Percentiles rank a stretch among this genome's conserved stretches.
Evolutionary conservation across 2,329 filamentous ascomycete species (phyloP).

Genomic region (Atkinsonella hypoxylon): DNA sequence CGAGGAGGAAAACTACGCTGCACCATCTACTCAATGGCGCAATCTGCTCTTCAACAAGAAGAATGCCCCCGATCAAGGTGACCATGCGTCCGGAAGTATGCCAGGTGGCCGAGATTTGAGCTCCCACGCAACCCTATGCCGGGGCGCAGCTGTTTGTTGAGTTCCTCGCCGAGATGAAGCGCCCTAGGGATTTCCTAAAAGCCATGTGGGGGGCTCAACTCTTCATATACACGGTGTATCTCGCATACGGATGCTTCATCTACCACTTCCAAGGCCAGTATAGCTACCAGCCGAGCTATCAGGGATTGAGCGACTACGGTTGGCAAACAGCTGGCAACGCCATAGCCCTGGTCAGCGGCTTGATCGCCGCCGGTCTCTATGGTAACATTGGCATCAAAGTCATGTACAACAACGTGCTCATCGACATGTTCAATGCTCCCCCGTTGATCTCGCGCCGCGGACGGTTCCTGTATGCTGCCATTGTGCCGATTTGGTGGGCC

Average conservation of each 20-base stretch:
- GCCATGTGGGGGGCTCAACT: conserved; percentile 27
- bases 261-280: conserved; percentile 34
- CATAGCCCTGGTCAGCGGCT: conserved; percentile 27
- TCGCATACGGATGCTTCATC: conserved; percentile 27
- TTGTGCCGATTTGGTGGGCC: conserved; percentile 46
- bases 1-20: conserved; percentile 10
- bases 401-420: conserved; percentile 39
- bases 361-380: conserved; percentile 37
- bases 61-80: background rate
- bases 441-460: conserved; percentile 33
- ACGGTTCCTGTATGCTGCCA: conserved; percentile 34
- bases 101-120: background rate
- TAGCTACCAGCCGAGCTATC: conserved; percentile 29
- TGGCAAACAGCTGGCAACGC: conserved; percentile 34
- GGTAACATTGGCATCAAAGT: conserved; percentile 43
- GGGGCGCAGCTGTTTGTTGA: conserved; percentile 46
- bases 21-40: conserved; percentile 5
- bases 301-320: conserved; percentile 28
- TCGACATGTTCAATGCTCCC: conserved; percentile 37
- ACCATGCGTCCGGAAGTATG: background rate
- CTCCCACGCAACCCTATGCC: conserved; percentile 31
- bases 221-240: conserved; percentile 30
- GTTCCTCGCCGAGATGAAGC: conserved; percentile 40
- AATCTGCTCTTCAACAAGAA: conserved; percentile 1
- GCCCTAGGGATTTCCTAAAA: conserved; percentile 31